Conservation (phyloP, 2,329 filamentous ascomycete species). For the Pestalotiopsis sp. region DNA sequence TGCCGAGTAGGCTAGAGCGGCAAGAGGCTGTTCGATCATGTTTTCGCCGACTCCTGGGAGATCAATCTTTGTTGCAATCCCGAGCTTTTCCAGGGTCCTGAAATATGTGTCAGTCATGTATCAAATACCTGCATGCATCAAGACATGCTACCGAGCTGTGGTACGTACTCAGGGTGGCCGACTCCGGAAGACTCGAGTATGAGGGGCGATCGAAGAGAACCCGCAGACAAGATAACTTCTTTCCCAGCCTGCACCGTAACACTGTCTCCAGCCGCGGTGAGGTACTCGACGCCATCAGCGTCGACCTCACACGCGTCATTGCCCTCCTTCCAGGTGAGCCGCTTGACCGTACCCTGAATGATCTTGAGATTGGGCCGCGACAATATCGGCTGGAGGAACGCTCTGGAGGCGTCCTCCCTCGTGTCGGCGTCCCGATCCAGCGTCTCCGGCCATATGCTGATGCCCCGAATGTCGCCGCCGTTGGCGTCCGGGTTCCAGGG, state of each 20-base stretch:
- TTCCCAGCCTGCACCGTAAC: conserved; percentile 39
- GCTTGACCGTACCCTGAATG: conserved; percentile 38
- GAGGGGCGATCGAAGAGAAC: conserved; percentile 52
- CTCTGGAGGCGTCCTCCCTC: conserved; percentile 43
- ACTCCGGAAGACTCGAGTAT: conserved; percentile 58
- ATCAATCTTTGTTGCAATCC: conserved; percentile 45
- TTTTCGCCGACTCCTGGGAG: conserved; percentile 56
- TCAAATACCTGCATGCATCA: neutral
- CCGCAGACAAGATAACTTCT: conserved; percentile 51
- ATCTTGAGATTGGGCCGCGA: conserved; percentile 40
- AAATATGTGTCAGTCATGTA: conserved; percentile 11
- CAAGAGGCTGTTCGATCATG: conserved; percentile 51
- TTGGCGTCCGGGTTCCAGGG: conserved; percentile 39
- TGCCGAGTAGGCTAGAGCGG: conserved; percentile 25
- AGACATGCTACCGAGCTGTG: conserved; percentile 7
- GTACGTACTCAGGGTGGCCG: conserved; percentile 39
- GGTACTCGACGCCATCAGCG: conserved; percentile 39
- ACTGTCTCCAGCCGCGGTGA: conserved; percentile 36
- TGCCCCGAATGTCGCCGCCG: conserved; percentile 40
- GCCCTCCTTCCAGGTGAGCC: conserved; percentile 29
- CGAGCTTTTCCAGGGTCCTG: conserved; percentile 41
- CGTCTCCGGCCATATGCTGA: conserved; percentile 40
- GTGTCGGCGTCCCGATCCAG: conserved; percentile 38
- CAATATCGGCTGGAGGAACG: conserved; percentile 42
- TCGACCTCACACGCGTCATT: conserved; percentile 11